A percentile compares a stretch with the other conserved stretches of the same genome.
Evolutionary conservation across 352 stramenopile species (phyloP).

Genomic region (Globisporangium viniferum): DNA sequence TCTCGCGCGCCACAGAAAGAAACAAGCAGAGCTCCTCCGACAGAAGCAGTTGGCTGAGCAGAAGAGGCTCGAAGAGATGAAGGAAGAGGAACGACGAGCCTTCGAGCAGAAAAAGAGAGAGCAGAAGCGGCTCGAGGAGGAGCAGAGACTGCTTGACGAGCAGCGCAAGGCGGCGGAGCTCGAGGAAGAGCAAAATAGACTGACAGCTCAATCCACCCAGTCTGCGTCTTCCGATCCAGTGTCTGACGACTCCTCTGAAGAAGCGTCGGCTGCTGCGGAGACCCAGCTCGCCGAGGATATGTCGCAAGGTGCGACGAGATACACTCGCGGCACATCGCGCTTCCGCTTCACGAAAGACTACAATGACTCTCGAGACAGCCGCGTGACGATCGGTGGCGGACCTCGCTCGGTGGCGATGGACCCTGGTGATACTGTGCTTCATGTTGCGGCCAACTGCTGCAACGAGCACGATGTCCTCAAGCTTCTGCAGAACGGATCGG

Average conservation of each 20-base stretch:
- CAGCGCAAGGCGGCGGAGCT: constrained; percentile 45
- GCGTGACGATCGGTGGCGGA: constrained; percentile 37
- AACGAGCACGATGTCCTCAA: constrained; percentile 85
- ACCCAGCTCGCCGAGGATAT: constrained; percentile 21
- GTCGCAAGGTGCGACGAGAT: constrained; percentile 19
- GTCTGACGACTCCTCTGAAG: constrained; percentile 71
- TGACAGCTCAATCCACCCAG: constrained; percentile 47
- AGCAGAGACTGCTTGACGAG: constrained; percentile 34
- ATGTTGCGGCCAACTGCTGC: constrained; percentile 84
- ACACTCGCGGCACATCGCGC: constrained; percentile 47
- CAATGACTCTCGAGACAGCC: constrained; percentile 37
- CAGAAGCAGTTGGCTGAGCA: constrained; percentile 41
- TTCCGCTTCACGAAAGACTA: constrained; percentile 87
- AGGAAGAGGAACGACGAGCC: constrained; percentile 31
- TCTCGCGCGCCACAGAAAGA: constrained; percentile 40
- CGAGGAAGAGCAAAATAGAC: constrained; percentile 51
- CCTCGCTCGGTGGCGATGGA: constrained; percentile 82
- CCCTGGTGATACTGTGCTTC: constrained; percentile 81
- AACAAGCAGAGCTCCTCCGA: constrained; percentile 35
- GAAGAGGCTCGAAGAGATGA: constrained; percentile 10
- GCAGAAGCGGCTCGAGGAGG: constrained; percentile 28
- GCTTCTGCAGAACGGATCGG: constrained; percentile 82
- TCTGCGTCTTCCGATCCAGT: constrained; percentile 64
- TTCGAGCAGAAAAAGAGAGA: constrained; percentile 18
- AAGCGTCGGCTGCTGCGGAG: constrained; percentile 20